These are phyloP conservation scores for Nakaseomyces bracarensis DNA, from an alignment of 1,139 yeast species.

Conservation along the genomic window DNA sequence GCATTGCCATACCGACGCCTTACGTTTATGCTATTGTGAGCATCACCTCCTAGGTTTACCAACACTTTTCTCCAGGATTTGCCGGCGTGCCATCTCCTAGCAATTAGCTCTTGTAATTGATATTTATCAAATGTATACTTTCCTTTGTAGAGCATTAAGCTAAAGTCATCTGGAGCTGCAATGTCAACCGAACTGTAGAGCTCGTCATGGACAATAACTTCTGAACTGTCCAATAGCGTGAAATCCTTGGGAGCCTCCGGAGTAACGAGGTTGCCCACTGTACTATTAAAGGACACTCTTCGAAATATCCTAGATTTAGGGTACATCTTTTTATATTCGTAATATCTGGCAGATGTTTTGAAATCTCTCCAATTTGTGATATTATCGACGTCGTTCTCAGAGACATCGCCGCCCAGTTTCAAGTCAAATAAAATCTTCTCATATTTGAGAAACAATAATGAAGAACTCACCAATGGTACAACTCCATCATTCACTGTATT, in stretches of 20 bases:
- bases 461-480: conserved; percentile 81
- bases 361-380: conserved; percentile 7
- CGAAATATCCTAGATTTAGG: conserved; percentile 28
- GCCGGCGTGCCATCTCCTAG: conserved; percentile 75
- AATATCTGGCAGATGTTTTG: conserved; percentile 33
- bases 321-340: conserved; percentile 22
- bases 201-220: conserved; percentile 71
- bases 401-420: conserved; percentile 22
- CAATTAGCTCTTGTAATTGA: conserved; percentile 62
- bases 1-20: conserved; percentile 87
- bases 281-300: conserved; percentile 26
- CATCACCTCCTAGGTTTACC: conserved; percentile 80
- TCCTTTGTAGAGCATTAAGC: conserved; percentile 21
- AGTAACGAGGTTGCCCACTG: conserved; percentile 8
- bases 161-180: conserved; percentile 35
- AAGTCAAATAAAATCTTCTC: conserved; percentile 33
- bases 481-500: conserved; percentile 58
- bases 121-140: conserved; percentile 27
- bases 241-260: conserved; percentile 42
- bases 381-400: background rate
- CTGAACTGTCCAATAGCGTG: conserved; percentile 45
- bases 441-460: conserved; percentile 67
- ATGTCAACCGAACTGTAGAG: conserved; percentile 56
- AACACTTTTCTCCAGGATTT: conserved; percentile 88
- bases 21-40: conserved; percentile 88